Percentiles rank a stretch among this genome's conserved stretches.
phyloP scores from a whole-genome alignment of 192 early-diverging fungal species.

The Backusella sp. region DNA sequence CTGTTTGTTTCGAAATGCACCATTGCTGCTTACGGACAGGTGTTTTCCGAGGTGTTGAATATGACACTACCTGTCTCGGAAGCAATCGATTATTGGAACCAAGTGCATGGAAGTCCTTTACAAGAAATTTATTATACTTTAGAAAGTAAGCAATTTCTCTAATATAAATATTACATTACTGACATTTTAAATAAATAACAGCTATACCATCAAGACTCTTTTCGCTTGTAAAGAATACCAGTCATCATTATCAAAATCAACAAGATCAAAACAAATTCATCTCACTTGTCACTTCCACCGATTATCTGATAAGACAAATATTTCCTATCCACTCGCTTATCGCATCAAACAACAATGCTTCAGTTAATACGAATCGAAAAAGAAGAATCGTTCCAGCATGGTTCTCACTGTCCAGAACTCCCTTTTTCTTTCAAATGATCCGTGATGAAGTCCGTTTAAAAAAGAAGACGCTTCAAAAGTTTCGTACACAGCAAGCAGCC shows the following conservation, averaged over 20 bases:
- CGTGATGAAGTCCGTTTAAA: conserved; percentile 62
- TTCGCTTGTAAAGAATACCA: conserved; percentile 10
- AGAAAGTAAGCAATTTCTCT: conserved; percentile 39
- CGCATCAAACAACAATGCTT: conserved; percentile 1
- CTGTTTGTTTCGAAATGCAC: conserved; percentile 53
- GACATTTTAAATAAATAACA: conserved; percentile 12
- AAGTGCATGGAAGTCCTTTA: conserved; percentile 42
- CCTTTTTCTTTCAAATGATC: conserved; percentile 46
- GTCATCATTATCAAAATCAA: neutral
- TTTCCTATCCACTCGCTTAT: conserved; percentile 26
- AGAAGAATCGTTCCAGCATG: conserved; percentile 26
- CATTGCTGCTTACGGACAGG: conserved; percentile 54
- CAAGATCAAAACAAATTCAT: neutral
- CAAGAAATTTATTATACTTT: conserved; percentile 43
- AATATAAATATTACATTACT: neutral
- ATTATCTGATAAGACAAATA: conserved; percentile 1
- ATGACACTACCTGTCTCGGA: conserved; percentile 57
- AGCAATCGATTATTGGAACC: conserved; percentile 68
- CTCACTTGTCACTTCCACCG: conserved; percentile 1
- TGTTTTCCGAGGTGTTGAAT: conserved; percentile 55
- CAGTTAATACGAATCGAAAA: neutral
- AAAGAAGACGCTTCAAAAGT: conserved; percentile 40
- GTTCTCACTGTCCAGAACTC: conserved; percentile 25
- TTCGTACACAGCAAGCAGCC: conserved; percentile 57
- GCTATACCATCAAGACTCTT: conserved; percentile 5